Conservation (phyloP, 2,329 filamentous ascomycete species). For the Tolypocladium album region DNA sequence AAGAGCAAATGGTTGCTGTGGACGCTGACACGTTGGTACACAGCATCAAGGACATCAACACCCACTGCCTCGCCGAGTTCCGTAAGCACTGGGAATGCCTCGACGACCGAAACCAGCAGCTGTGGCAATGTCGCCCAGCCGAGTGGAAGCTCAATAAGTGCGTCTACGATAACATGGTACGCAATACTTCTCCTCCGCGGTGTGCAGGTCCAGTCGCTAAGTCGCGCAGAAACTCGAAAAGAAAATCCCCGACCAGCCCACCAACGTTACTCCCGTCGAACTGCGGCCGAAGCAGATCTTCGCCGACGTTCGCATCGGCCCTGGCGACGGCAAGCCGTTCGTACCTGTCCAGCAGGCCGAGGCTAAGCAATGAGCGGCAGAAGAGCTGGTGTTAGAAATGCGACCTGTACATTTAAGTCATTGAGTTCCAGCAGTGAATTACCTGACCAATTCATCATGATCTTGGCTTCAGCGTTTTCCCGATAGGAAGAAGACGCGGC, state of each 20-base stretch:
- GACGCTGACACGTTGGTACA: conserved; percentile 4
- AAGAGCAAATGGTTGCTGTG: not conserved
- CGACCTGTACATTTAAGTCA: conserved; percentile 18
- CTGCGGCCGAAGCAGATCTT: conserved; percentile 56
- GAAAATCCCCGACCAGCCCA: conserved; percentile 63
- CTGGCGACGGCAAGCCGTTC: conserved; percentile 32
- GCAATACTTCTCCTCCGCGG: conserved; percentile 19
- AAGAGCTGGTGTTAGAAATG: not conserved
- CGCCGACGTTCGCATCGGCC: conserved; percentile 38
- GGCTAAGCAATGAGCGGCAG: conserved; percentile 20
- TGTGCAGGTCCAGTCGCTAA: not conserved
- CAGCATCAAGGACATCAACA: conserved; percentile 92
- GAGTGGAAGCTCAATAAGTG: conserved; percentile 92
- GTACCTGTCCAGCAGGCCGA: conserved; percentile 18
- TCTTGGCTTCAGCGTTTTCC: not conserved
- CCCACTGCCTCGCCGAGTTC: conserved; percentile 85
- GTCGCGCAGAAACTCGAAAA: conserved; percentile 65
- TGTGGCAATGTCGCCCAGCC: conserved; percentile 84
- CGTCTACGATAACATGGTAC: conserved; percentile 89
- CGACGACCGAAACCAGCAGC: conserved; percentile 94
- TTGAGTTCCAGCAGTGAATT: conserved; percentile 14
- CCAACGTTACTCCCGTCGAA: conserved; percentile 62
- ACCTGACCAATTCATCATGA: not conserved
- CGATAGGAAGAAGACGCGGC: too few relatives aligned
- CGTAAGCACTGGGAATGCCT: conserved; percentile 90